Conservation (phyloP, 495 filamentous ascomycete genomes). For the Saxophila tyrrhenica region DNA sequence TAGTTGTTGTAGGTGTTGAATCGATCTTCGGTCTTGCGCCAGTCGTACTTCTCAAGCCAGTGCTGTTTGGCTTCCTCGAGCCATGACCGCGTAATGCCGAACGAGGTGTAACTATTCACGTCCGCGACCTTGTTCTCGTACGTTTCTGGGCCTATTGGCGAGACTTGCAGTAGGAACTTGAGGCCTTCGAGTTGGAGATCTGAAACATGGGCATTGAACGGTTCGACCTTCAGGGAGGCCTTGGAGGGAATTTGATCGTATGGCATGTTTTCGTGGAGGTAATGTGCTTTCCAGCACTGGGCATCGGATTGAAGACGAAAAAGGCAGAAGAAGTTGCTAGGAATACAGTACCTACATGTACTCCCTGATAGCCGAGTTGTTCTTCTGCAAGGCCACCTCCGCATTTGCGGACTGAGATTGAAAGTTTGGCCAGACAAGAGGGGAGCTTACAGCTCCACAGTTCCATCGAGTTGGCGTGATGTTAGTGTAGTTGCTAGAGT, state of each 20-base stretch:
- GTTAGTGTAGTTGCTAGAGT: too few species aligned
- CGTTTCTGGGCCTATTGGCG: slow-evolving; percentile 41
- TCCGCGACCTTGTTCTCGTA: slow-evolving; percentile 41
- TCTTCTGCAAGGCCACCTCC: too few species aligned
- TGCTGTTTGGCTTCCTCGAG: slow-evolving; percentile 39
- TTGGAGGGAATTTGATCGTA: slow-evolving; percentile 8
- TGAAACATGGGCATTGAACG: slow-evolving; percentile 36
- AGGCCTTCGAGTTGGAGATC: slow-evolving; percentile 39
- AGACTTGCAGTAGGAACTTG: slow-evolving; percentile 37
- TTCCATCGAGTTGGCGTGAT: too few species aligned
- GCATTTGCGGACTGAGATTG: too few species aligned
- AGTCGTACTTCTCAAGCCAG: slow-evolving; percentile 41
- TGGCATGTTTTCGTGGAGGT: slow-evolving; percentile 1
- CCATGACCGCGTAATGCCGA: slow-evolving; percentile 48
- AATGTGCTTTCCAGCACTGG: neutral
- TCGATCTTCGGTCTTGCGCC: slow-evolving; percentile 21
- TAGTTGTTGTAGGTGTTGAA: slow-evolving; percentile 59
- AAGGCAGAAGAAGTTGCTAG: neutral
- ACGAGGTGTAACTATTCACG: slow-evolving; percentile 24
- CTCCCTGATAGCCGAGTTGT: too few species aligned
- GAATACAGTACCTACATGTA: neutral
- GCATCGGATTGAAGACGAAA: neutral
- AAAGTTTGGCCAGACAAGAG: too few species aligned
- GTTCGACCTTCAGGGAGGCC: slow-evolving; percentile 18
- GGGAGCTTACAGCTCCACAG: too few species aligned